These are phyloP conservation scores for Lanmaoa rubissima DNA, from an alignment of 768 basidiomycete species.

Conservation along the genomic window DNA sequence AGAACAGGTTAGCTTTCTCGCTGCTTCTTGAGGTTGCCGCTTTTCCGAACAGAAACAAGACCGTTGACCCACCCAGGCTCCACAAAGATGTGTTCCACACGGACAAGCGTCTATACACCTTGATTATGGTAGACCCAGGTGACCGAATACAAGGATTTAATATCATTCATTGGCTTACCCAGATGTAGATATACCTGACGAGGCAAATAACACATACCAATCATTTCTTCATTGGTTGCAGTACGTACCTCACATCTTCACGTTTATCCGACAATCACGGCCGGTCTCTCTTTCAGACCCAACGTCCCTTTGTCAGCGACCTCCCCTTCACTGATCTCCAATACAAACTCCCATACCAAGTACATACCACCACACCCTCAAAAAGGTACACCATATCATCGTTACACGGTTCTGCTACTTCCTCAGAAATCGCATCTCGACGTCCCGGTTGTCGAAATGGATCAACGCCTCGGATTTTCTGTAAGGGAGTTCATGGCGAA, in stretches of 20 bases:
- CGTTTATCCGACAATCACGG: not conserved
- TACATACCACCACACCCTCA: slow-evolving; percentile 94
- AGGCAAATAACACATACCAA: slow-evolving; percentile 58
- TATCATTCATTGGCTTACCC: slow-evolving; percentile 6
- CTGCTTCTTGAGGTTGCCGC: not conserved
- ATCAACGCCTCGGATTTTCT: slow-evolving; percentile 59
- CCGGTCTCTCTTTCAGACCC: slow-evolving; percentile 46
- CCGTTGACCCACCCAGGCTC: slow-evolving; percentile 59
- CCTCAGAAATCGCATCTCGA: slow-evolving; percentile 55
- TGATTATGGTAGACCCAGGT: slow-evolving; percentile 90
- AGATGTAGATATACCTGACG: slow-evolving; percentile 78
- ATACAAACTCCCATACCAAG: slow-evolving; percentile 55
- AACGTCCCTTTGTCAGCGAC: slow-evolving; percentile 75
- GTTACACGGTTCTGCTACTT: slow-evolving; percentile 77
- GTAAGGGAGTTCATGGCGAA: slow-evolving; percentile 58
- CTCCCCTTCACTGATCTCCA: slow-evolving; percentile 38
- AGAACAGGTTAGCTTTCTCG: slow-evolving; percentile 52
- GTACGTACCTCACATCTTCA: slow-evolving; percentile 40
- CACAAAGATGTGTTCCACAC: slow-evolving; percentile 79
- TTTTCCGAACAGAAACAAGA: slow-evolving; percentile 41
- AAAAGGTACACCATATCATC: slow-evolving; percentile 85
- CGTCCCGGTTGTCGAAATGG: slow-evolving; percentile 45
- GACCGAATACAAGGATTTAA: slow-evolving; percentile 28
- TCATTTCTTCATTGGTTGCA: slow-evolving; percentile 85
- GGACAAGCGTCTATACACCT: slow-evolving; percentile 78